Base-by-base conservation (phyloP, 2,329 filamentous ascomycete species). In the Cyphellophora attinorum region DNA sequence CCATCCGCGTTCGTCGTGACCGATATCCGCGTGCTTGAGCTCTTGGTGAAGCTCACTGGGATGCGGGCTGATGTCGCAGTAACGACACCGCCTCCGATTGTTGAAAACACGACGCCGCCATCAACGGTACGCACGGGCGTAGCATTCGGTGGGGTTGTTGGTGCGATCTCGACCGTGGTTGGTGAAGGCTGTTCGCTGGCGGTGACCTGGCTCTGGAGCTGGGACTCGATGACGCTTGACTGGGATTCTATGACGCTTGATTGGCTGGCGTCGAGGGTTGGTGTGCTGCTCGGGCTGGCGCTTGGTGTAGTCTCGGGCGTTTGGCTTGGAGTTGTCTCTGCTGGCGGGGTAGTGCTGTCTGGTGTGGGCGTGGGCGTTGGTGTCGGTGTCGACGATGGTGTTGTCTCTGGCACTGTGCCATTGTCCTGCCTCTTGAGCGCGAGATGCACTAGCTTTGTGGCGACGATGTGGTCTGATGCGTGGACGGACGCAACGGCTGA, bases 401-500 rank as follows among this genome's bases (percentile, higher is more conserved):
- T n/a, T n/a, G n/a, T n/a, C n/a, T n/a, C n/a, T n/a, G n/a, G n/a
- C 2, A 37, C 35, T 15, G 45, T 44, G 18, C 45, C 44, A 5
- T 48, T 44, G n/a, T 36, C 23, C 35, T 61, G 55, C 43, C 77
- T 72, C 42, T 79, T 71, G 40, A 79, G 71, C 23, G 74, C 80
- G 37, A 85, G 59, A 38, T 75, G 71, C 36, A 80, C 66, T 43
- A 84, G 62, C 38, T 72, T 71, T 6, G 68, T 73, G 12, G 78
- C 77, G 23, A 82, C 62, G 23, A 69, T 65, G 14, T 75, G 69
- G 51, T 83, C 70, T 44, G 71, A 68, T 28, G 65, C 62, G 57
- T 76, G 71, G 17, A 81, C 66, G 19, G 70, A 73, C 54, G 81
- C 72, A 35, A 81, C 65, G 16, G 77, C 78, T 8, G 68, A 64